Evolutionary conservation across 2,329 filamentous ascomycete genomes (phyloP), one percentile per base, ranked within the genome.

Genomic region (Truncatella angustata): DNA sequence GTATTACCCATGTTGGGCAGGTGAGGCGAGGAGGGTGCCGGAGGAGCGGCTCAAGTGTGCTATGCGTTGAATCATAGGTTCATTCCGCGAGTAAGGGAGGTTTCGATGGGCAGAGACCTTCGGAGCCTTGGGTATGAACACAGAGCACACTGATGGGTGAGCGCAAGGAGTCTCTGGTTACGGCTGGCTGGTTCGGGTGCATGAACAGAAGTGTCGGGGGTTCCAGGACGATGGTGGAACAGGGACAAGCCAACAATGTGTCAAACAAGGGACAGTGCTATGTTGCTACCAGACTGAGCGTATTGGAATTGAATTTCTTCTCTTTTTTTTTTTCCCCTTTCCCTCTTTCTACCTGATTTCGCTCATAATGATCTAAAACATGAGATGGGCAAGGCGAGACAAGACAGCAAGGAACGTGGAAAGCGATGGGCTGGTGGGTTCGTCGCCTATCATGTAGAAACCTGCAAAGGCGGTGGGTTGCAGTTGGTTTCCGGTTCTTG

Each of bases 1-100:
- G 70, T 66, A 63, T 81, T 81, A 50, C 79, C 79, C 79, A 82
- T 82, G 58, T 52, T 67, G 61, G 47, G 55, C 52, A 52, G 36
- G 40, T 56, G 58, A 54, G 52, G 56, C 14, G 37, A 40, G 40
- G 40, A 44, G 52, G 54, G 55, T 60, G 57, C 64, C 59, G 59
- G 60, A 37, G 32, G 32, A 34, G 45, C 45, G 45, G 45, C 45
- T 49, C 10, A 34, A 23, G 12, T 11, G 10, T 49, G 45, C 32
- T 49, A 37, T 49, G 32, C 30, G 34, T 34, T 10, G 20, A 37
- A 24, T 20, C 36, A 12, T 23, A 23, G 18, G 24, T 35, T 34
- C 45, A 36, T 36, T 23, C 21, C 45, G 20, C 32, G 18, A n/a
- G 30, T 21, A 20, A 26, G 40, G n/a, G 21, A 43, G 18, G 21